phyloP scores from a whole-genome alignment of 208 protist genomes.

The Phytomonas serpens region DNA sequence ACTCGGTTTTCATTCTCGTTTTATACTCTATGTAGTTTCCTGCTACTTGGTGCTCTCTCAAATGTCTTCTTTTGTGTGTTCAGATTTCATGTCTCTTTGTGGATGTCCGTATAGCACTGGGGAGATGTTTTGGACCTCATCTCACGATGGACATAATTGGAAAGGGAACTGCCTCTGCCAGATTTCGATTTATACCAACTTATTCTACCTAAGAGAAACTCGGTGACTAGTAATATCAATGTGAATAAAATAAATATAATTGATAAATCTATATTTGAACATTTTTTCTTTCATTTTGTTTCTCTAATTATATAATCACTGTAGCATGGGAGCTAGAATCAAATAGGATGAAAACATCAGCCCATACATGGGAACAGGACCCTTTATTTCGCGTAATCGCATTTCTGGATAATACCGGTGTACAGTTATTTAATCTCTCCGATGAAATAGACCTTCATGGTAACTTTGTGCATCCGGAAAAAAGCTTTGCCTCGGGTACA shows the following conservation, averaged over 20 bases:
- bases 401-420: conserved; percentile 73
- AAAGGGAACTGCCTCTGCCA: not conserved
- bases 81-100: not conserved
- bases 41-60: not conserved
- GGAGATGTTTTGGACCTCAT: not conserved
- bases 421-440: conserved; percentile 51
- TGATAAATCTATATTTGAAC: not conserved
- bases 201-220: not conserved
- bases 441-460: conserved; percentile 25
- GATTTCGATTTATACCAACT: not conserved
- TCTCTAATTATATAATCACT: not conserved
- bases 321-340: not conserved
- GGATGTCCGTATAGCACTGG: not conserved
- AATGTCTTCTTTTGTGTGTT: not conserved
- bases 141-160: not conserved
- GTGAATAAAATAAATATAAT: not conserved
- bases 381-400: conserved; percentile 70
- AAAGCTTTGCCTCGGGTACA: conserved; percentile 26
- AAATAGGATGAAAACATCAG: conserved; percentile 10
- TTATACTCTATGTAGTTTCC: not conserved
- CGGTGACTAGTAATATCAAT: not conserved
- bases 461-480: conserved; percentile 25
- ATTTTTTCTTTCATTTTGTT: conserved; percentile 1
- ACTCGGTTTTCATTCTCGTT: not conserved
- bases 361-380: conserved; percentile 33